Percentiles rank a stretch among this genome's conserved stretches.
Conservation (phyloP, 208 protist species). For the Leishmania tarentolae region DNA sequence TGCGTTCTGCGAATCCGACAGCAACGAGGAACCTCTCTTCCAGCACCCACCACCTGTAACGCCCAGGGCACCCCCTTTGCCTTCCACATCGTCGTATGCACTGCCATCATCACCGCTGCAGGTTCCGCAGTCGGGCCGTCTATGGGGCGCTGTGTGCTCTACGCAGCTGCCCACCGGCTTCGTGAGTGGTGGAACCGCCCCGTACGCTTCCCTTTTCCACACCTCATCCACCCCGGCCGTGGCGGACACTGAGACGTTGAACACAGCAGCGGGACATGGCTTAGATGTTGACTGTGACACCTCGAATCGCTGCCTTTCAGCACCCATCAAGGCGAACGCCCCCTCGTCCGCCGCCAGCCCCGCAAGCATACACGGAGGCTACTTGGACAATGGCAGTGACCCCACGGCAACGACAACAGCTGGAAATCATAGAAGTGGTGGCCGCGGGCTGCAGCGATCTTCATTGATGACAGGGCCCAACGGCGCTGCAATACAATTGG, state of each 20-base stretch:
- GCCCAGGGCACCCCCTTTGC: neutral
- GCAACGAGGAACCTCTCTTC: slow-evolving; percentile 34
- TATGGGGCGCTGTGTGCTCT: slow-evolving; percentile 15
- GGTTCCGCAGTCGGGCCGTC: neutral
- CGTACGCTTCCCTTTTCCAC: slow-evolving; percentile 1
- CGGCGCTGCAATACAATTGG: neutral
- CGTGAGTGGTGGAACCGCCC: slow-evolving; percentile 3
- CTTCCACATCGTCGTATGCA: neutral
- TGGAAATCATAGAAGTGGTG: neutral
- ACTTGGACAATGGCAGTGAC: neutral
- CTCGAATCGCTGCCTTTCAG: slow-evolving; percentile 6
- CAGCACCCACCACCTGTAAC: slow-evolving; percentile 11
- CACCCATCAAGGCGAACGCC: neutral
- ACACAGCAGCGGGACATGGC: slow-evolving; percentile 24
- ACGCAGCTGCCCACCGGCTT: slow-evolving; percentile 3
- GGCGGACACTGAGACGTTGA: neutral
- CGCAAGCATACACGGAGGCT: neutral
- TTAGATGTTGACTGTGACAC: slow-evolving; percentile 7
- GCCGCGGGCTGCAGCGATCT: neutral
- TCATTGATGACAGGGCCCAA: neutral
- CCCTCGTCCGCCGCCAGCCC: neutral
- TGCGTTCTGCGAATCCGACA: slow-evolving; percentile 25
- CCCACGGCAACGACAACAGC: neutral
- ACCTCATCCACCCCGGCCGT: slow-evolving; percentile 1
- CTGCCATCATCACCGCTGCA: neutral